Base-by-base conservation (phyloP, 2,329 filamentous ascomycete species). In the Claviceps humidiphila region DNA sequence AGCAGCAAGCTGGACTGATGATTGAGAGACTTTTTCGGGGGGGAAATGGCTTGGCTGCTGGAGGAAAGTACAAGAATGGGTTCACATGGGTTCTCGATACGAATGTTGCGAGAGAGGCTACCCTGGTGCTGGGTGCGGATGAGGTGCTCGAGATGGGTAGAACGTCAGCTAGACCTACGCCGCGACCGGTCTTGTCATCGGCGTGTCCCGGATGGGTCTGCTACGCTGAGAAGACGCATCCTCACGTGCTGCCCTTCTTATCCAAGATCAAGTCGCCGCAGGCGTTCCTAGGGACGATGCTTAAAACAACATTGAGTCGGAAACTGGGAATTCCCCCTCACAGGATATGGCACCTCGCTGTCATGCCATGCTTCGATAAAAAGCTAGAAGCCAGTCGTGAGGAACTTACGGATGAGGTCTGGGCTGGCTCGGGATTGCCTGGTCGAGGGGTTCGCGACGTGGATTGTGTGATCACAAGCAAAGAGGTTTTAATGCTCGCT, bases 351-450 rank as follows among this genome's bases (percentile, higher is more conserved):
- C 91, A 97, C 67, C 69, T 97, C 51, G 89, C 91, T 13, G 77
- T 98, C 46, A 98, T 98, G 93, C 93, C 93, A 20, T 98, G 93
- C 67, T 97, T 98, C 66, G 93, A 98, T 68, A 98, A 98, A 74
- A 98, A 98, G 68, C 78, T 98, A 30, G 93, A 98, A 70, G 93
- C 93, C 6, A 95, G 89, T 60, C 83, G 93, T 51, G 85, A 89
- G 66, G 93, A 98, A 68, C 78, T 98, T 41, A 97, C 90, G 1
- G 86, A 91, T 63, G 71, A 77, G 6, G 79, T 81, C 16, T 96
- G 90, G 90, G 72, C 68, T 51, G 73, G 68, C 42, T 71, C 70
- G 50, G 73, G 69, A 14, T 64, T 63, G 47, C 71, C 76, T 1
- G 73, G 71, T 1, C 68, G 71, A 48, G 80, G 80, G 1, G 77